Conservation (phyloP, 257 asterid genomes). For the Forsythia suspensa region DNA sequence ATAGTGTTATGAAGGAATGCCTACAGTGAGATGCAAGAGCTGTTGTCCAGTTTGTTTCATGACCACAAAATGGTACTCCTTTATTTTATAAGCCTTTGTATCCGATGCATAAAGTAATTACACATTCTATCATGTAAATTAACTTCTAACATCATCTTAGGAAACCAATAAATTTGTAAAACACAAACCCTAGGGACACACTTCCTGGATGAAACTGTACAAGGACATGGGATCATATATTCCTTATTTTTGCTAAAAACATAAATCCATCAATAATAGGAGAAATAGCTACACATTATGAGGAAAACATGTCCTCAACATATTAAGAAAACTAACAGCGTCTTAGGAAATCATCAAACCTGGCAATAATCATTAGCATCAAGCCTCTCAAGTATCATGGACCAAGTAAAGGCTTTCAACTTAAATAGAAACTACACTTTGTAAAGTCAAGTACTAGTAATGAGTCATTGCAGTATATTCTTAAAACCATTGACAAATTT, state of each 20-base stretch:
- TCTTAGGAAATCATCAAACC: background rate
- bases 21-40: background rate
- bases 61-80: slow-evolving; percentile 9
- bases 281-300: background rate
- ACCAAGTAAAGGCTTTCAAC: background rate
- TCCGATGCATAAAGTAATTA: background rate
- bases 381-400: background rate
- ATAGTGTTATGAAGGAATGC: slow-evolving; percentile 15
- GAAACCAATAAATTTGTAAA: background rate
- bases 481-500: background rate
- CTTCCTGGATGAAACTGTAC: background rate
- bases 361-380: background rate
- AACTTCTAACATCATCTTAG: background rate
- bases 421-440: background rate
- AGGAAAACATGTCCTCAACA: background rate
- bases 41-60: background rate
- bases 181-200: background rate
- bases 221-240: background rate
- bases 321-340: background rate
- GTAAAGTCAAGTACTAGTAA: background rate
- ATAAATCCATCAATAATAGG: background rate
- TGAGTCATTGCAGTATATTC: background rate
- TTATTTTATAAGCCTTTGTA: background rate
- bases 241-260: background rate
- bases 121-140: background rate